A percentile compares a stretch with the other conserved stretches of the same genome.
Evolutionary conservation across 306 rosid species (phyloP).

Genomic region (Vigna reflexopilosa): DNA sequence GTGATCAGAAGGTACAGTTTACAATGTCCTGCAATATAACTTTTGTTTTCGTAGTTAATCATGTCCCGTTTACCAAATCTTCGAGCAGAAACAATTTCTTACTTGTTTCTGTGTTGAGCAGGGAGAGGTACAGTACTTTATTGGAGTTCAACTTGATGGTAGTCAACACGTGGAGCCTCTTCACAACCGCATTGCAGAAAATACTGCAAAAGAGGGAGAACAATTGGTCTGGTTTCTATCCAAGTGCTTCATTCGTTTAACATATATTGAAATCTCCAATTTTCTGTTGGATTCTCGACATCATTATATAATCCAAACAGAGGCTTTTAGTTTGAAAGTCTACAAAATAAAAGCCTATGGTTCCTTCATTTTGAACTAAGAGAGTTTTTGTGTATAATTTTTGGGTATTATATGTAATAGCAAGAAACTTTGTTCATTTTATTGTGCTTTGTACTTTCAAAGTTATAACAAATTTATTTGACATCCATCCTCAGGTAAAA

Average conservation of each 20-base stretch:
- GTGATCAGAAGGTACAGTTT: conserved; percentile 85
- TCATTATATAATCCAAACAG: conserved; percentile 6
- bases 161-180: conserved; percentile 97
- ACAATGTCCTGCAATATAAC: conserved; percentile 13
- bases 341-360: too few species aligned
- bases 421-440: conserved; percentile 6
- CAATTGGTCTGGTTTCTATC: conserved; percentile 59
- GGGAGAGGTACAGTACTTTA: conserved; percentile 98
- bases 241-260: conserved; percentile 30
- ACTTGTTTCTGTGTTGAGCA: conserved; percentile 46
- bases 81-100: conserved; percentile 14
- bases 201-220: conserved; percentile 72
- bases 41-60: background rate
- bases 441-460: conserved; percentile 18
- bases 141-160: conserved; percentile 98
- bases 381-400: conserved; percentile 23
- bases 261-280: background rate
- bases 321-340: background rate
- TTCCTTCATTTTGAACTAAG: background rate
- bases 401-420: background rate
- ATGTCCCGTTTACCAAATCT: background rate
- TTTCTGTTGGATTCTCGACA: conserved; percentile 20
- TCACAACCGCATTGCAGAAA: conserved; percentile 71
- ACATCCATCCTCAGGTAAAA: conserved; percentile 62
- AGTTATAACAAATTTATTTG: conserved; percentile 33